Evolutionary conservation across 176 grass and related monocot species (phyloP).

Genomic region (Areca catechu): DNA sequence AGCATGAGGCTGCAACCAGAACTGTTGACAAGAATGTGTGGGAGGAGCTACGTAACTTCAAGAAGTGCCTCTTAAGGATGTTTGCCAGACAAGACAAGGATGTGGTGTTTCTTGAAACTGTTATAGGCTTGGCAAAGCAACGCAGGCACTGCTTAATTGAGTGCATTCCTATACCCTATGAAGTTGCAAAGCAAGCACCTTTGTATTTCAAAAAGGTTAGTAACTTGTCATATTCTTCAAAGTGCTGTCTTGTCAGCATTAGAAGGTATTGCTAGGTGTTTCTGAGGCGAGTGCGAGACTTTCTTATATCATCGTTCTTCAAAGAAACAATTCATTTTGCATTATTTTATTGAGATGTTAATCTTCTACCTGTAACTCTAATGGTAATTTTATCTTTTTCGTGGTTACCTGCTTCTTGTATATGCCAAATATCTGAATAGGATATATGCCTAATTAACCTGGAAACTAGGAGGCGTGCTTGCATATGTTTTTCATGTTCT

Average conservation of each 20-base stretch:
- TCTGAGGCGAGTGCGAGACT: no score
- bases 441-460: no score
- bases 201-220: constrained; percentile 98
- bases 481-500: no score
- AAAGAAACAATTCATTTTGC: no score
- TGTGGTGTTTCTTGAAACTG: constrained; percentile 81
- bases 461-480: no score
- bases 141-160: constrained; percentile 78
- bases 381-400: no score
- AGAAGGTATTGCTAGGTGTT: no score
- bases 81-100: constrained; percentile 71
- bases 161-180: constrained; percentile 65
- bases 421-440: no score
- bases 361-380: no score
- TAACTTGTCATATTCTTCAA: background rate
- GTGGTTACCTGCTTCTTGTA: no score
- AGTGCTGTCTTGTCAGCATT: background rate
- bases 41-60: constrained; percentile 96
- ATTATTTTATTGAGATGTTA: no score
- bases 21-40: constrained; percentile 71
- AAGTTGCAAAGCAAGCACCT: constrained; percentile 61
- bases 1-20: constrained; percentile 83
- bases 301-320: no score
- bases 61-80: constrained; percentile 89
- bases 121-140: constrained; percentile 55